Evolutionary conservation across 495 filamentous ascomycete species (phyloP), one percentile per base, ranked within the genome.

Genomic region (Eremomyces bilateralis): DNA sequence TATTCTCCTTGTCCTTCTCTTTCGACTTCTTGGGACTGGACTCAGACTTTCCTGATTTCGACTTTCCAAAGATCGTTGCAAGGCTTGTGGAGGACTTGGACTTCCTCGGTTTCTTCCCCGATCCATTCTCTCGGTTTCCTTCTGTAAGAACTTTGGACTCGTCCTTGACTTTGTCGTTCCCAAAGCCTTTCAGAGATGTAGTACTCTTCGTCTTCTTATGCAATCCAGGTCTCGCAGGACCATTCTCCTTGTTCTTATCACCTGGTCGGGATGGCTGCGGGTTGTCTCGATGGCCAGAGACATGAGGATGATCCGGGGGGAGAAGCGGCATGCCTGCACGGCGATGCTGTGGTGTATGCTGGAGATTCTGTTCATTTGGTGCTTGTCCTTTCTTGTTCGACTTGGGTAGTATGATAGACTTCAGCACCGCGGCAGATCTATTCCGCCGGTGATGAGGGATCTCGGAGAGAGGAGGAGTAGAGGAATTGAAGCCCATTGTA

Each of bases 11-110:
- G 43, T 88, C 73, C 50, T 71, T 80, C 3, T 60, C 53, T 56
- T 53, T 22, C 45, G 48, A 21, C 15, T 17, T 10, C 10, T 20
- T 47, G 29, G 13, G 4, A 8, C 3, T 51, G 33, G 49, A 43
- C 46, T 59, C 19, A 63, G 39, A 35, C 62, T 65, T 50, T 72
- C 76, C 10, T 61, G 58, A 6, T 67, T 63, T 40, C 70, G 74
- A 15, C 68, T 65, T 27, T 69, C 63, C 15, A 32, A 75, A 61
- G 6, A 80, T 65, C 3, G 62, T 72, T 0, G 70, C 65, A 3
- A 91, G 59, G 46, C 77, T 84, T 31, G 77, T 82, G 3, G 77
- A 63, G 0, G 82, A 90, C 46, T 90, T 91, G 13, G 70, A 66
- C 61, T 85, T 90, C 53, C 83, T 84, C 4, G 75, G 71, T 37